These are phyloP conservation scores for Vishniacozyma victoriae DNA, from an alignment of 768 basidiomycete species.

Conservation along the genomic window DNA sequence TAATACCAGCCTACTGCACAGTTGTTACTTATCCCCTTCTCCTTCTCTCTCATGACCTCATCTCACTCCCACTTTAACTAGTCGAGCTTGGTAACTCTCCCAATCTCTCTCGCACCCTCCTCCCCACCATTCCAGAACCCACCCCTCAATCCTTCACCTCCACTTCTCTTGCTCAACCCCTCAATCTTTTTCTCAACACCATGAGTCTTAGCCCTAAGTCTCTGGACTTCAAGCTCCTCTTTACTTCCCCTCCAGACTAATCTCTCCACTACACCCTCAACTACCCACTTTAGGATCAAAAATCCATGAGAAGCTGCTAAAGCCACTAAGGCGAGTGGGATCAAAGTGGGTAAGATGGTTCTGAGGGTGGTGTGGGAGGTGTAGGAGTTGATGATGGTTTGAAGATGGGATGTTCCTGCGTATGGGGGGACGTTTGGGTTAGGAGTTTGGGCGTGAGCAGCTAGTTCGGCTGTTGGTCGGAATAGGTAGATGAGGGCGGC, in stretches of 20 bases:
- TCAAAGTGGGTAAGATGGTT: constrained; percentile 45
- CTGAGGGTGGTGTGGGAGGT: constrained; percentile 19
- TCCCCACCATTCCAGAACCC: constrained; percentile 45
- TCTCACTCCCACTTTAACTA: no score
- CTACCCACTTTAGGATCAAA: constrained; percentile 58
- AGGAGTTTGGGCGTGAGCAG: constrained; percentile 19
- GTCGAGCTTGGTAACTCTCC: no score
- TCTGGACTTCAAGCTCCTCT: constrained; percentile 61
- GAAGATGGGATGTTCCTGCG: constrained; percentile 28
- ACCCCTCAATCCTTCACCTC: constrained; percentile 3
- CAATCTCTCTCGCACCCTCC: constrained; percentile 43
- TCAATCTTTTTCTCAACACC: constrained; percentile 5
- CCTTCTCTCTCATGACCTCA: no score
- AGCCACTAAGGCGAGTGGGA: constrained; percentile 66
- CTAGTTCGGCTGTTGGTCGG: constrained; percentile 39
- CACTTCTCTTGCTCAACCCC: constrained; percentile 14
- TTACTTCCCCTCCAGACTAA: constrained; percentile 69
- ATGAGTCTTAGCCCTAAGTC: constrained; percentile 48
- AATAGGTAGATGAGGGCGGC: constrained; percentile 88
- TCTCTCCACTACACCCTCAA: constrained; percentile 66
- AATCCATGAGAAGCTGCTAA: constrained; percentile 84
- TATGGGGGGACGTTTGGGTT: constrained; percentile 28
- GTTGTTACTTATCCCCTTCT: no score
- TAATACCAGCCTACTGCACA: no score
- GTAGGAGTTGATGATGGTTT: constrained; percentile 24